Evolutionary conservation across 202 grass and related monocot species (phyloP), one percentile per base, ranked within the genome.

Genomic region (Schoenoplectus tabernaemontani): DNA sequence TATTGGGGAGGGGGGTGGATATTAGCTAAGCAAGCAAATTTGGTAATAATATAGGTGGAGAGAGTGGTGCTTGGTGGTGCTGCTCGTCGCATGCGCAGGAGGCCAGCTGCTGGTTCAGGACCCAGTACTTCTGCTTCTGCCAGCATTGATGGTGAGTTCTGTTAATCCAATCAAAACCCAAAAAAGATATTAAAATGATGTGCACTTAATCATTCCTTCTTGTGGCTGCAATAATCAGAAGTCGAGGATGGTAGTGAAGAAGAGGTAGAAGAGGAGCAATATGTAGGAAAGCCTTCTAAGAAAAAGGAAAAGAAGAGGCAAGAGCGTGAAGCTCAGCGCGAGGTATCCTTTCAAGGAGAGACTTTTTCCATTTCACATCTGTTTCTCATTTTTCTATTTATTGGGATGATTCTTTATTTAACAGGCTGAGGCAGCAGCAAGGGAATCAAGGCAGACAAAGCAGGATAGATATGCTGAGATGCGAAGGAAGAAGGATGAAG

Each of bases 301-400:
- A 92, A 92, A 69, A 98, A 90, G 84, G 95, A 92, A 78, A 98
- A 86, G 95, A 98, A 83, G 63, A 90, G 83, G 74, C 95, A 94
- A 82, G 95, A 98, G 59, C 88, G 91, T 9, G 91, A 92, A 61
- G 83, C 57, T 0, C 89, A 94, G 80, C 83, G 85, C 33, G 84
- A 98, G 89, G 91, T 98, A 70, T 83, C 60, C 74, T 50, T 73
- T 12, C 43, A 30, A 50, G 6, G 22, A 9, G 37, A 42, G 3
- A 39, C 68, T 3, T 44, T 80, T 80, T 10, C 1, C 41, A 34
- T 81, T 57, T 64, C 17, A 8, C 15, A 30, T 34, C 42, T 78
- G 19, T 4, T 12, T 78, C 50, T 41, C 10, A 6, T 22, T 3
- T 85, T 38, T 75, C 7, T 66, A 28, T 76, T 81, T n/a, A 23